Base-by-base conservation (phyloP, 2,329 filamentous ascomycete species). In the Chalaropsis ovoidea region DNA sequence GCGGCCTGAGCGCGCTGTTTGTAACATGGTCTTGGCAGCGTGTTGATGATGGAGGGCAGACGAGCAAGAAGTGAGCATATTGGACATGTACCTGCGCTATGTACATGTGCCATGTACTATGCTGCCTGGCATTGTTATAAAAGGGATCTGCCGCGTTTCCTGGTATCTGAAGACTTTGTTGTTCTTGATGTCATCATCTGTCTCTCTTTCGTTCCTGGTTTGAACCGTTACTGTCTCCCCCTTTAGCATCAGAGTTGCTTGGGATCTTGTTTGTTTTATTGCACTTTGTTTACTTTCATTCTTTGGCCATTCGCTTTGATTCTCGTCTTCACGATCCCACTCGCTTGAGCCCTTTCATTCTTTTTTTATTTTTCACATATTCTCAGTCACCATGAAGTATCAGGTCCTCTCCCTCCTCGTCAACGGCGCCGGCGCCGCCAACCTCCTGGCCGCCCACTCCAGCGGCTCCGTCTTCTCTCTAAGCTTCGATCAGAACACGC, bases 371-470 rank as follows among this genome's bases (percentile, higher is more conserved):
- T 41, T 27, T 10, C 35, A 39, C 35, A 52, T 62, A 62, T 22
- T 22, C 49, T 17, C 41, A 3, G 22, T 17, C 64, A 63, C 13
- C 22, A 67, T 67, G 66, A 67, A 65, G 58, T 61, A 65, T 47
- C 49, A 52, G 3, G 19, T 63, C 31, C 15, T 56, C 42, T 49
- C 63, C 45, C 61, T 68, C 39, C 63, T 69, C 17, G 60, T 65
- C n/a, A 54, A 65, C 58, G 64, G 64, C 41, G 66, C 63, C 27
- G 52, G 56, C 7, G 68, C 69, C 49, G 65, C 68, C 22, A 67
- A 69, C 66, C 67, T 70, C 17, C 64, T 70, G 22, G 69, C 65
- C 31, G 68, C 69, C 24, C 69, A 70, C 68, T 70, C 68, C 63
- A 69, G 65, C 24, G 69, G 69, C 31, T 65, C 61, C n/a, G 47